phyloP scores from a whole-genome alignment of 257 asterid genomes.

The Solanum pinnatisectum region DNA sequence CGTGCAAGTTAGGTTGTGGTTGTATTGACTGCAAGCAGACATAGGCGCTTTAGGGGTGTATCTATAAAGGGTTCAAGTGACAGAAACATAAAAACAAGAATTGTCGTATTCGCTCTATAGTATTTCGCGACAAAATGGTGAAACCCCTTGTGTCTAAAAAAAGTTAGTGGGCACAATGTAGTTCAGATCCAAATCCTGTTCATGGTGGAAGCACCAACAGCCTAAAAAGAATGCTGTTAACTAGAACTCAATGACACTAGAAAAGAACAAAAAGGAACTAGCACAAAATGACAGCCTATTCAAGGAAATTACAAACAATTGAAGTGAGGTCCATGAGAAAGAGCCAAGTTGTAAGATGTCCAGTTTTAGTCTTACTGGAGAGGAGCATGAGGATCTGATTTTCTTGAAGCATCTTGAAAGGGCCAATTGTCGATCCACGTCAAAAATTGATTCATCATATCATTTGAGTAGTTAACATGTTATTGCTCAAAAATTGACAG shows the following conservation, averaged over 20 bases:
- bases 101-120: background rate
- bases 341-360: background rate
- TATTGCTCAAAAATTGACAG: slow-evolving; percentile 57
- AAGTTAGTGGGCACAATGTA: background rate
- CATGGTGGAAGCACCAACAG: background rate
- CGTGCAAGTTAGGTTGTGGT: background rate
- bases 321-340: background rate
- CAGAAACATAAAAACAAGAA: background rate
- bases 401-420: background rate
- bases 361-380: background rate
- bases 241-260: background rate
- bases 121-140: background rate
- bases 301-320: background rate
- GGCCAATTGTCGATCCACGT: background rate
- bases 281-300: background rate
- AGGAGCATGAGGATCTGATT: background rate
- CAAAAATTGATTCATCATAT: background rate
- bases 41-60: background rate
- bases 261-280: background rate
- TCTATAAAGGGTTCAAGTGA: background rate
- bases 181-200: background rate
- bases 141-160: background rate
- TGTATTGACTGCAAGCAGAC: background rate
- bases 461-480: background rate
- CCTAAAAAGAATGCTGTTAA: background rate